Evolutionary conservation across 2,329 filamentous ascomycete species (phyloP), one percentile per base, ranked within the genome.

Genomic region (Epichloe glyceriae): DNA sequence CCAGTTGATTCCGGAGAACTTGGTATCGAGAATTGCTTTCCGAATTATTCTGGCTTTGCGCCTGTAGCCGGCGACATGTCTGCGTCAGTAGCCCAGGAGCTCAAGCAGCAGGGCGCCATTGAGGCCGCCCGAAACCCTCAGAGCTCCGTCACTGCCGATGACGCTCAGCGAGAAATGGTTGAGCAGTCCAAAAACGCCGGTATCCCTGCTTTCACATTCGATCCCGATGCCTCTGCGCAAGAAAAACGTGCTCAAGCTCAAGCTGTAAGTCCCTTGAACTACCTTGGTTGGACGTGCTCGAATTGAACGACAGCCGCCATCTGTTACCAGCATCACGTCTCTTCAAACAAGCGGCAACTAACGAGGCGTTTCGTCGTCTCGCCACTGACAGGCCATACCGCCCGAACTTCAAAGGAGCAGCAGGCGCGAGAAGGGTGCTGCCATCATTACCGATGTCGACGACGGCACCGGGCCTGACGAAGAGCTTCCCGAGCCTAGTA

Each of bases 241-340:
- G 77, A 95, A 67, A 98, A 98, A 73, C 83, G 79, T 54, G 84
- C 84, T 34, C 86, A 90, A 64, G 83, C 85, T 20, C 74, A 78
- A 74, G 79, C 83, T 63, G 88, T 95, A 75, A 61, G 84, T 48
- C 50, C 10, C 12, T 17, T 30, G 42, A 26, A 45, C n/a, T 30
- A 10, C 30, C 30, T 30, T 11, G 30, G 34, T 41, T 10, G 39
- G 11, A 41, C 19, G 8, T 40, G 35, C 35, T 20, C 26, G 42
- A 34, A 17, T 11, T 44, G 22, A 30, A 26, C 41, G 22, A 15
- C 14, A 6, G 19, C 41, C 12, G 15, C 3, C 26, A 7, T 45
- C 19, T 45, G 22, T 12, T 11, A 33, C 15, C 40, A 42, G 6
- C 19, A 22, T 42, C 19, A 7, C 19, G 19, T 10, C 5, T 34